These are phyloP conservation scores for Asclepias syriaca DNA, from an alignment of 257 asterid species.

Conservation along the genomic window DNA sequence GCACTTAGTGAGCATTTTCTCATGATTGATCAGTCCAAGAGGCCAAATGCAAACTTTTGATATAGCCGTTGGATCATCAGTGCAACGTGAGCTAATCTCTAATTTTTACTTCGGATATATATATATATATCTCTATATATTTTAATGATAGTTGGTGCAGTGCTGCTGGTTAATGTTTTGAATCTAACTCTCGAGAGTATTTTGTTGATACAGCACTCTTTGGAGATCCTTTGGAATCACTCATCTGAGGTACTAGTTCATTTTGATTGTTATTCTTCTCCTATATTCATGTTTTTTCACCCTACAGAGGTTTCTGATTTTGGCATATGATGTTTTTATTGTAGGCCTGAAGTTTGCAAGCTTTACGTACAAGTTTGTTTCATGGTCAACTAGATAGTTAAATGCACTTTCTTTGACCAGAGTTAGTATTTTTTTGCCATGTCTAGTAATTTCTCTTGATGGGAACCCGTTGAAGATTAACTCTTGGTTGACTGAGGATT, in stretches of 20 bases:
- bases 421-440: slow-evolving; percentile 19
- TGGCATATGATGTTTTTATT: neutral
- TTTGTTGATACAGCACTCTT: slow-evolving; percentile 34
- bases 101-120: neutral
- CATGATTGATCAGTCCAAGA: slow-evolving; percentile 43
- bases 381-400: slow-evolving; percentile 38
- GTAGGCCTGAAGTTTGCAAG: slow-evolving; percentile 44
- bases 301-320: slow-evolving; percentile 2
- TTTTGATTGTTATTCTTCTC: slow-evolving; percentile 9
- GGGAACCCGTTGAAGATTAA: slow-evolving; percentile 20
- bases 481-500: slow-evolving; percentile 34
- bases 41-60: slow-evolving; percentile 50
- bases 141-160: slow-evolving; percentile 13
- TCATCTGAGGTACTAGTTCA: slow-evolving; percentile 38
- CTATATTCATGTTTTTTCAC: neutral
- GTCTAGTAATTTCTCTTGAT: slow-evolving; percentile 19
- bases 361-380: slow-evolving; percentile 26
- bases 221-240: slow-evolving; percentile 41
- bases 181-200: slow-evolving; percentile 36
- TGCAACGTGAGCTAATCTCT: slow-evolving; percentile 50
- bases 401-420: slow-evolving; percentile 26
- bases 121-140: too few relatives aligned
- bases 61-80: slow-evolving; percentile 46
- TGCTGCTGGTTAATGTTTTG: slow-evolving; percentile 20
- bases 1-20: slow-evolving; percentile 65